These are phyloP conservation scores for Adansonia gregorii DNA, from an alignment of 441 rosid genomes.

Conservation along the genomic window DNA sequence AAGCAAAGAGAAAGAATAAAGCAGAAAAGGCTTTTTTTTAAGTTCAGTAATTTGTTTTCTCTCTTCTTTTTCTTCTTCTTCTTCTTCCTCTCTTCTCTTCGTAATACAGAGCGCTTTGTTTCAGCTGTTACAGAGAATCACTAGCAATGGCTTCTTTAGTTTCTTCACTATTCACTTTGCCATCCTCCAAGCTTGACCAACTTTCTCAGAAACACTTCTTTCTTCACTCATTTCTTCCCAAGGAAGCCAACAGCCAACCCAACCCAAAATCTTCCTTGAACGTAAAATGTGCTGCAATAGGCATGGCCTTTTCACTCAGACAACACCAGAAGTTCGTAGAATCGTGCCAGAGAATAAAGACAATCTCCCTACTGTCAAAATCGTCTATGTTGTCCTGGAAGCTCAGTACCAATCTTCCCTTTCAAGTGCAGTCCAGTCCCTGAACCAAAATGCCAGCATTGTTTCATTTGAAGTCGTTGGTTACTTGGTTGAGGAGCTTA, in stretches of 20 bases:
- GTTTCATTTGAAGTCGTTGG: constrained; percentile 89
- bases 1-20: neutral
- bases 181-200: constrained; percentile 66
- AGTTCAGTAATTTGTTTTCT: constrained; percentile 7
- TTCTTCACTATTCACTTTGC: constrained; percentile 68
- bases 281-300: constrained; percentile 65
- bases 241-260: constrained; percentile 43
- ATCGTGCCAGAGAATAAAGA: constrained; percentile 70
- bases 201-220: constrained; percentile 76
- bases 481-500: constrained; percentile 87
- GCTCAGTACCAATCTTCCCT: constrained; percentile 95
- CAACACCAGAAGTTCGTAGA: constrained; percentile 84
- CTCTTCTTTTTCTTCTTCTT: neutral
- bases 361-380: constrained; percentile 73
- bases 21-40: neutral
- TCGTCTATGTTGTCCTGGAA: constrained; percentile 94
- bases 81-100: constrained; percentile 12
- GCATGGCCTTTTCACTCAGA: constrained; percentile 96
- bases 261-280: constrained; percentile 47
- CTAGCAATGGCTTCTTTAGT: constrained; percentile 75
- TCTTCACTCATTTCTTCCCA: constrained; percentile 75
- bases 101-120: constrained; percentile 38
- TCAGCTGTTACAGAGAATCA: neutral
- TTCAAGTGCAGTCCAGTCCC: constrained; percentile 69
- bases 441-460: constrained; percentile 59